A percentile compares a stretch with the other conserved stretches of the same genome.
Conservation (phyloP, 352 stramenopile species). For the Phytophthora aleatoria region DNA sequence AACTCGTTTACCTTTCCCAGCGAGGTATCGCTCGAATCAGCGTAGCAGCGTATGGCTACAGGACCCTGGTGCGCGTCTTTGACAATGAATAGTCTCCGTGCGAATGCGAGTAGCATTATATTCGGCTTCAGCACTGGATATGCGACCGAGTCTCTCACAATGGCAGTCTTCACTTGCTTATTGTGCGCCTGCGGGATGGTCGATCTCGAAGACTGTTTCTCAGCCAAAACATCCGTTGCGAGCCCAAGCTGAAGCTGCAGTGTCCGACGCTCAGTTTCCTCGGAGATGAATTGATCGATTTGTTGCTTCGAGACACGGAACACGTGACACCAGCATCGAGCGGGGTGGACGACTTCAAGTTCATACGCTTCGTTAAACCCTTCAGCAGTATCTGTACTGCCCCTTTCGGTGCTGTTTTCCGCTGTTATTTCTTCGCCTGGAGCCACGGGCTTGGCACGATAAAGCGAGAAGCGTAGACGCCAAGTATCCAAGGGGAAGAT, state of each 20-base stretch:
- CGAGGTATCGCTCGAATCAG: slow-evolving; percentile 36
- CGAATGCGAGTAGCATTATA: slow-evolving; percentile 20
- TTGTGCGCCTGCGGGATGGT: not conserved
- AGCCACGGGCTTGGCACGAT: slow-evolving; percentile 15
- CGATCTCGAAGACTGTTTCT: not conserved
- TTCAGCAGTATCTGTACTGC: not conserved
- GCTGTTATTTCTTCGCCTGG: not conserved
- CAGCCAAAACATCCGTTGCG: not conserved
- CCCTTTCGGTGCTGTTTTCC: not conserved
- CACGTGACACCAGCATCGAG: slow-evolving; percentile 16
- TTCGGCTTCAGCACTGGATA: slow-evolving; percentile 24
- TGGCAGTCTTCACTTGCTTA: not conserved
- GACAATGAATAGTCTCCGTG: slow-evolving; percentile 15
- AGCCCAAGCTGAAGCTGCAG: slow-evolving; percentile 14
- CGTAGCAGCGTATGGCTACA: slow-evolving; percentile 17
- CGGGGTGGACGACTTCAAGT: slow-evolving; percentile 34
- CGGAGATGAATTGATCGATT: slow-evolving; percentile 20
- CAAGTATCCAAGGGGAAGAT: slow-evolving; percentile 40
- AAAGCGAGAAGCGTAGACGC: slow-evolving; percentile 46
- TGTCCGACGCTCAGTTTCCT: slow-evolving; percentile 19
- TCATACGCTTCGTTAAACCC: slow-evolving; percentile 15
- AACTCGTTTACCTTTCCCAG: slow-evolving; percentile 43
- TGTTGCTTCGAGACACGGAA: slow-evolving; percentile 15
- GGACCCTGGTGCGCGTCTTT: not conserved
- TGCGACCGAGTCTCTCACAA: slow-evolving; percentile 20